Evolutionary conservation across 768 basidiomycete species (phyloP), one percentile per base, ranked within the genome.

Genomic region (Mrakia gelida): DNA sequence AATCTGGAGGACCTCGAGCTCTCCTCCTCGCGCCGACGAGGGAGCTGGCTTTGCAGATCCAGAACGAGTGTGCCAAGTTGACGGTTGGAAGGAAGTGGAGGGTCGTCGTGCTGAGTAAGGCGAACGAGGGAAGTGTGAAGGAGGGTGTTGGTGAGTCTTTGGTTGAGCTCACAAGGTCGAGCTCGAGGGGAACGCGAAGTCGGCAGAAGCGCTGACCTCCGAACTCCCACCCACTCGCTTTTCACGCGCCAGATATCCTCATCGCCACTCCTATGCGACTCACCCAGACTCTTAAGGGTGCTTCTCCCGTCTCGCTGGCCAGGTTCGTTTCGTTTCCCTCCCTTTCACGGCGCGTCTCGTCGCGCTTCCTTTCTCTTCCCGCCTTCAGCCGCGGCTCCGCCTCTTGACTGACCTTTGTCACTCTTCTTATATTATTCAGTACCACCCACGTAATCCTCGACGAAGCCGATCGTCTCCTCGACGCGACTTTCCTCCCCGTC

Each of bases 31-130:
- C 93, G 0, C 97, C 97, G 3, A 98, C 97, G 2, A 89, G 94
- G 71, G 97, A 99, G 86, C 84, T 99, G n/a, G 94, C 95, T 0
- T 91, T 94, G 81, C 97, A 99, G 82, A 98, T 98, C 75, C 87
- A 93, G 80, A 94, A 95, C 79, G 97, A 98, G 83, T 92, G 91
- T 80, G 84, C 92, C 71, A 94, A 92, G 83, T 86, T 94, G 23
- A 92, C 90, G 21, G 88, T 90, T 81, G 93, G 92, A 11, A 87
- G 91, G 70, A 93, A 91, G 82, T 94, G 93, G 95, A 88, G 90
- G 75, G 87, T 91, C 45, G 86, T 94, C 8, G 85, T 95, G 49
- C 92, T 93, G 83, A 94, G 90, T 83, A 98, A 96, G 84, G 93
- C 95, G 8, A 94, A 94, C 1, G 93, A 94, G 6, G 90, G 87